phyloP scores from a whole-genome alignment of 129 eudicot species.

The Erigeron canadensis region DNA sequence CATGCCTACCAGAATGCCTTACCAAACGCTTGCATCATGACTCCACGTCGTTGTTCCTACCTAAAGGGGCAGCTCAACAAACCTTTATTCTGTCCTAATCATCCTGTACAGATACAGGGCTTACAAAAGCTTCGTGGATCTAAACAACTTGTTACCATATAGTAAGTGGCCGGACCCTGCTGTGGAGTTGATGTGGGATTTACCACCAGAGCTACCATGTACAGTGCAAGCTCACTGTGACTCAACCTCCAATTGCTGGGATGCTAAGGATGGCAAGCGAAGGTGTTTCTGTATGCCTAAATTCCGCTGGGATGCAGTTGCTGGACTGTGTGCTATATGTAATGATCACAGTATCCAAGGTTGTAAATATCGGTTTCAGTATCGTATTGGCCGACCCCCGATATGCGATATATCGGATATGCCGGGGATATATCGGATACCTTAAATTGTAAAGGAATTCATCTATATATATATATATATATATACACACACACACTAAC shows the following conservation, averaged over 20 bases:
- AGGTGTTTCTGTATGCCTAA: slow-evolving; percentile 51
- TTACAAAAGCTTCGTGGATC: slow-evolving; percentile 52
- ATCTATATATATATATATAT: too few species aligned
- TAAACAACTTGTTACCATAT: slow-evolving; percentile 42
- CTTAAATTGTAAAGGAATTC: too few species aligned
- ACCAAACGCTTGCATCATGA: too few species aligned
- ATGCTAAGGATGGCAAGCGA: slow-evolving; percentile 21
- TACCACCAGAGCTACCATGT: slow-evolving; percentile 53
- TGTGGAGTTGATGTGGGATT: slow-evolving; percentile 54
- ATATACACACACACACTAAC: too few species aligned
- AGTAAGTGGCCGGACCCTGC: slow-evolving; percentile 58
- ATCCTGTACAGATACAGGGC: slow-evolving; percentile 41
- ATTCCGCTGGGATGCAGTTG: slow-evolving; percentile 45
- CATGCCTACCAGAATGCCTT: slow-evolving; percentile 37
- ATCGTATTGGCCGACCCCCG: too few species aligned
- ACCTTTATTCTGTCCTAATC: slow-evolving; percentile 41
- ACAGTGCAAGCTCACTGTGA: slow-evolving; percentile 22
- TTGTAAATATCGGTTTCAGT: too few species aligned
- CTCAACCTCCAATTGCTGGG: slow-evolving; percentile 26
- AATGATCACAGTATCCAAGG: too few species aligned
- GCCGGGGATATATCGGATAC: too few species aligned
- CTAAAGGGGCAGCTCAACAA: slow-evolving; percentile 53
- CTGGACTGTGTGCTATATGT: slow-evolving; percentile 31
- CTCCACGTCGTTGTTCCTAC: slow-evolving; percentile 41
- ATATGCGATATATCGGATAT: too few species aligned